A percentile compares a stretch with the other conserved stretches of the same genome.
Conservation (phyloP, 441 rosid species). For the Euphorbia corollata region DNA sequence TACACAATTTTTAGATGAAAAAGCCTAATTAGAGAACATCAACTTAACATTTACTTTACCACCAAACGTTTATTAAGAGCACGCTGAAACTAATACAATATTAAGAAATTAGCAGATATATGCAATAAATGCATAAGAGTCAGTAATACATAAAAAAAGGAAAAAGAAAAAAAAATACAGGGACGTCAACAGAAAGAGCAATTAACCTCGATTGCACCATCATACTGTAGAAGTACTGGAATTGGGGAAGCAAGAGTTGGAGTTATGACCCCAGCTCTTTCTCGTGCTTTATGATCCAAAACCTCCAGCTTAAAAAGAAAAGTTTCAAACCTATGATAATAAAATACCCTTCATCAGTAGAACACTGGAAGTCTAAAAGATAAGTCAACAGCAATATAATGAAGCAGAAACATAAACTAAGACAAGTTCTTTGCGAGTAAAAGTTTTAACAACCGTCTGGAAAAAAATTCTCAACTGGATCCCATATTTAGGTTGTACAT, state of each 20-base stretch:
- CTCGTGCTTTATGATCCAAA: conserved; percentile 93
- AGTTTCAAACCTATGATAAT: conserved; percentile 56
- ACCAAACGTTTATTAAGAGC: not conserved
- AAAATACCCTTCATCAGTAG: conserved; percentile 12
- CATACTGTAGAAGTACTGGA: conserved; percentile 73
- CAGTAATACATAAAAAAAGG: not conserved
- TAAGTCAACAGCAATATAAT: not conserved
- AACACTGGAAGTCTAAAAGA: conserved; percentile 7
- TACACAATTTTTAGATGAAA: not conserved
- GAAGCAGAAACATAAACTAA: not conserved
- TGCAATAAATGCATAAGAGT: not conserved
- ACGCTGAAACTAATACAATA: not conserved
- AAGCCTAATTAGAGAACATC: not conserved
- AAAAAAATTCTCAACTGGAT: not conserved
- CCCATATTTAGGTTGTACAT: not conserved
- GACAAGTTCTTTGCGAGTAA: not conserved
- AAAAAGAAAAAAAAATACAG: not conserved
- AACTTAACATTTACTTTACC: not conserved
- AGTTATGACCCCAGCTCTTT: conserved; percentile 84
- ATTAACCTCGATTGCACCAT: conserved; percentile 74
- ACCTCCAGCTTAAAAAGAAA: conserved; percentile 85
- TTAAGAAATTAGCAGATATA: not conserved
- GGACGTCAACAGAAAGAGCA: conserved; percentile 19
- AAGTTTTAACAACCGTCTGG: not conserved
- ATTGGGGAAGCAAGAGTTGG: conserved; percentile 76